These are phyloP conservation scores for Gossypium bickii DNA, from an alignment of 345 rosid species.

Conservation along the genomic window DNA sequence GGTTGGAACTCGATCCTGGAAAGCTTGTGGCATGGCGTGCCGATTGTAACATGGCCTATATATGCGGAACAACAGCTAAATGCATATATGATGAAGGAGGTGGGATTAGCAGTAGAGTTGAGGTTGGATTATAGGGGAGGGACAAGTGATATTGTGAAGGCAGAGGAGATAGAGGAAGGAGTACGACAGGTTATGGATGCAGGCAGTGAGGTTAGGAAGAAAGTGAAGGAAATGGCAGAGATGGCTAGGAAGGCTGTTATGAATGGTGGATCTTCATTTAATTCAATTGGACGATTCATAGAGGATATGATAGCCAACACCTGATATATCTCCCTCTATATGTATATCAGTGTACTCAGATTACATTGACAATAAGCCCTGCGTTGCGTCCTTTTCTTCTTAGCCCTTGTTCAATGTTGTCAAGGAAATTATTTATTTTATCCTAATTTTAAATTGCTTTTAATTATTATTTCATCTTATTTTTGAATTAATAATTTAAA, in stretches of 20 bases:
- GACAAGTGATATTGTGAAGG: background rate
- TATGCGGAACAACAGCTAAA: background rate
- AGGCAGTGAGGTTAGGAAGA: conserved; percentile 1
- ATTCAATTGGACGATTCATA: background rate
- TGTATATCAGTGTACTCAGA: no score
- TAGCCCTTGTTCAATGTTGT: no score
- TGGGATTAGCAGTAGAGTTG: background rate
- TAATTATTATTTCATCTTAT: no score
- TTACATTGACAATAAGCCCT: no score
- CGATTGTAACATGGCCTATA: background rate
- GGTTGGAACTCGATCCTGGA: background rate
- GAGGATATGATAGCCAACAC: background rate
- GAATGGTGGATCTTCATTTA: background rate
- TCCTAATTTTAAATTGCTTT: no score
- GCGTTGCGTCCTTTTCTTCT: no score
- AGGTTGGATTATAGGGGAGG: background rate
- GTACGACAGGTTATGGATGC: background rate
- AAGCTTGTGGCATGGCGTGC: background rate
- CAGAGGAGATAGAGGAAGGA: background rate
- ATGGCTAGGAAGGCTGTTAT: background rate
- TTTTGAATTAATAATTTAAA: no score
- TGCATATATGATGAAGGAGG: background rate
- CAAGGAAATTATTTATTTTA: no score
- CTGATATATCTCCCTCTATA: background rate
- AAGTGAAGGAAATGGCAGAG: background rate